Percentiles rank a stretch among this genome's conserved stretches.
These are phyloP conservation scores for Pythium phragmiticola DNA, from an alignment of 352 stramenopile species.

Conservation along the genomic window DNA sequence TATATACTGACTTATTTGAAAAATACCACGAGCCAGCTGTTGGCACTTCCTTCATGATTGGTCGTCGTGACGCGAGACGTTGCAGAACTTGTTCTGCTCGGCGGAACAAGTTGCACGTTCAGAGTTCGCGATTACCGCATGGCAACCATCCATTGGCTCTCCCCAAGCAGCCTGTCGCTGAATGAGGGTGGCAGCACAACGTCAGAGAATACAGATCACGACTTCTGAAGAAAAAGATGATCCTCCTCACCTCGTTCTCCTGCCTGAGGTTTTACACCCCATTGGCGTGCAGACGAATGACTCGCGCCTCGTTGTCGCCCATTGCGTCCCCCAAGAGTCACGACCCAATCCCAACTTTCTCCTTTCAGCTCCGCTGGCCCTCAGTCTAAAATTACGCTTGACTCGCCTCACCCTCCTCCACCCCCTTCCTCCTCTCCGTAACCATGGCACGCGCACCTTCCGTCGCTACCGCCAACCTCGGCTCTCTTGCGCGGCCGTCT, in stretches of 20 bases:
- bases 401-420: background rate
- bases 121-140: background rate
- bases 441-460: constrained; percentile 17
- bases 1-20: background rate
- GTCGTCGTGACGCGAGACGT: constrained; percentile 2
- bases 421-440: background rate
- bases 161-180: constrained; percentile 5
- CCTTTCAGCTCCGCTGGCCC: background rate
- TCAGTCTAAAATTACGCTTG: constrained; percentile 19
- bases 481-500: constrained; percentile 21
- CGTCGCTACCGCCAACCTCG: constrained; percentile 15
- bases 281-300: constrained; percentile 20
- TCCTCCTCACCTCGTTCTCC: constrained; percentile 3
- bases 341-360: background rate
- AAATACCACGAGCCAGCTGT: constrained; percentile 5
- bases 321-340: background rate
- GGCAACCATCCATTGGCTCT: constrained; percentile 4
- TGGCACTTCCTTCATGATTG: constrained; percentile 14
- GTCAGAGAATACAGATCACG: background rate
- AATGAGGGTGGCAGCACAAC: background rate
- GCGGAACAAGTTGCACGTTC: constrained; percentile 15
- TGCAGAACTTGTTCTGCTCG: constrained; percentile 6
- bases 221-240: background rate
- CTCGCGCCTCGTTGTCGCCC: background rate
- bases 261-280: background rate